Conservation (phyloP, 192 early-diverging fungal genomes). For the Thamnidium elegans region DNA sequence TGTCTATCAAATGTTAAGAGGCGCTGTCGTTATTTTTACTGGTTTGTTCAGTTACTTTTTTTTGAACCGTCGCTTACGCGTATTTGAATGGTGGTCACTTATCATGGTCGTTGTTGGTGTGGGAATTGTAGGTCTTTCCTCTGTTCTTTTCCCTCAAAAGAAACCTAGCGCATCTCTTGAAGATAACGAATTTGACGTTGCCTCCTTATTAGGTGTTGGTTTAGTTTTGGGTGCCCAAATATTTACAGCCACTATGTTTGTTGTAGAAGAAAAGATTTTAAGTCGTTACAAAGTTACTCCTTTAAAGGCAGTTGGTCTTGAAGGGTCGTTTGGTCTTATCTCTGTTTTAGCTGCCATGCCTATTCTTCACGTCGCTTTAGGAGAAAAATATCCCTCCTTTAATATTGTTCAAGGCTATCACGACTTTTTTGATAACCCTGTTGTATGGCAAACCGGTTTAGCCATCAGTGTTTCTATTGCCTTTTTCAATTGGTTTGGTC, state of each 20-base stretch:
- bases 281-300: constrained; percentile 73
- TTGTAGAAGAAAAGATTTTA: constrained; percentile 94
- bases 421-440: constrained; percentile 61
- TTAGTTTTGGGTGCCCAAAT: constrained; percentile 89
- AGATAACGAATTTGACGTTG: constrained; percentile 41
- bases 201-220: constrained; percentile 71
- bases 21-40: constrained; percentile 94
- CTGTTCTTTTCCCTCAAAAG: constrained; percentile 37
- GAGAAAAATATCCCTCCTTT: constrained; percentile 69
- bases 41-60: constrained; percentile 87
- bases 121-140: constrained; percentile 81
- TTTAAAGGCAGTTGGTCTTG: constrained; percentile 88
- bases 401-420: constrained; percentile 72
- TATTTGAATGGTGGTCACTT: constrained; percentile 83
- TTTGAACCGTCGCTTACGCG: constrained; percentile 70
- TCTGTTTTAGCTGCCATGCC: constrained; percentile 70
- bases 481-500: constrained; percentile 96
- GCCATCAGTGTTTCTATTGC: constrained; percentile 89
- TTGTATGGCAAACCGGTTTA: constrained; percentile 70
- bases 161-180: constrained; percentile 3
- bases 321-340: constrained; percentile 87
- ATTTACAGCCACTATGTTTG: constrained; percentile 93
- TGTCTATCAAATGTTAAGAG: constrained; percentile 95
- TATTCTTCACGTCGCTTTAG: constrained; percentile 69
- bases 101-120: constrained; percentile 81